Conservation (phyloP, 1,139 yeast genomes). For the Kodamaea ohmeri region DNA sequence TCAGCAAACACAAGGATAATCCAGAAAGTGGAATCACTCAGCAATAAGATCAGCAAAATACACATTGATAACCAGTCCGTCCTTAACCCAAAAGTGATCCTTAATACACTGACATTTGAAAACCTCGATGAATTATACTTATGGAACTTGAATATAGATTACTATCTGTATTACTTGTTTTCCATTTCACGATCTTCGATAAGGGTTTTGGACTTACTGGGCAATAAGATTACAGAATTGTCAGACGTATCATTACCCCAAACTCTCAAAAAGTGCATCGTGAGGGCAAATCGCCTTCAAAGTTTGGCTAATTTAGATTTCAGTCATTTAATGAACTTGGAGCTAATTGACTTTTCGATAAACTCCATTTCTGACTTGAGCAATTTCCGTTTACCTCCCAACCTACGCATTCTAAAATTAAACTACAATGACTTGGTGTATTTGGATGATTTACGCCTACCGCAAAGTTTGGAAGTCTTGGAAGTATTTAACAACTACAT, state of each 20-base stretch:
- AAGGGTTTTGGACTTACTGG: slow-evolving; percentile 19
- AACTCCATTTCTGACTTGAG: slow-evolving; percentile 15
- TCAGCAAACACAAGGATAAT: slow-evolving; percentile 13
- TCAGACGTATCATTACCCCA: slow-evolving; percentile 16
- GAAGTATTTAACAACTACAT: slow-evolving; percentile 19
- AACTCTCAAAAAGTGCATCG: slow-evolving; percentile 15
- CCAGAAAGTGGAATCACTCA: slow-evolving; percentile 17
- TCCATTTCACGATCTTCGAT: slow-evolving; percentile 12
- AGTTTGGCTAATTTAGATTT: slow-evolving; percentile 19
- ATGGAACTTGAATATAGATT: slow-evolving; percentile 20
- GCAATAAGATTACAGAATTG: slow-evolving; percentile 20
- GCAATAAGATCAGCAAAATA: slow-evolving; percentile 17
- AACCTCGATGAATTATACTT: slow-evolving; percentile 20
- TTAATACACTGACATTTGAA: slow-evolving; percentile 15
- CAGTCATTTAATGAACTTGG: slow-evolving; percentile 9
- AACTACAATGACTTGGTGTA: slow-evolving; percentile 19
- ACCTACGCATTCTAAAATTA: slow-evolving; percentile 16
- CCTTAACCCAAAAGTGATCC: slow-evolving; percentile 8
- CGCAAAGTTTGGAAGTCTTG: slow-evolving; percentile 17
- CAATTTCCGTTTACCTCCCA: slow-evolving; percentile 15
- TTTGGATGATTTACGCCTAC: slow-evolving; percentile 15
- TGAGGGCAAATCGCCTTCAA: slow-evolving; percentile 21
- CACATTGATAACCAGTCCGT: slow-evolving; percentile 16
- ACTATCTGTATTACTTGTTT: slow-evolving; percentile 9
- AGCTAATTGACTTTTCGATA: slow-evolving; percentile 16